phyloP scores from a whole-genome alignment of 495 filamentous ascomycete species.

The Pyrenopolyporus hunteri region DNA sequence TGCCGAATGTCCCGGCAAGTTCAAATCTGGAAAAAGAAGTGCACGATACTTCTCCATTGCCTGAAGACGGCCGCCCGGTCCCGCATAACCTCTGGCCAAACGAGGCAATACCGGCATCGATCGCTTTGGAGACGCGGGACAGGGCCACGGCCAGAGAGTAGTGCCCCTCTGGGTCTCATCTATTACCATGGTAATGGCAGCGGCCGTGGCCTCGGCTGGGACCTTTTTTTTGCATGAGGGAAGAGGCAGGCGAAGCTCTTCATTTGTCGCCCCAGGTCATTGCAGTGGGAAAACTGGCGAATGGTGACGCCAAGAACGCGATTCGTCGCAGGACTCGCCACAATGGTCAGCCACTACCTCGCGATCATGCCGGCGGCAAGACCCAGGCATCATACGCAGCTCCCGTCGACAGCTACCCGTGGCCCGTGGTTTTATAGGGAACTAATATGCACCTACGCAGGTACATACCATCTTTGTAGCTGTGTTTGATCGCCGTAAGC shows the following conservation, averaged over 20 bases:
- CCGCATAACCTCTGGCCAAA: slow-evolving; percentile 29
- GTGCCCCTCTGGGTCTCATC: slow-evolving; percentile 19
- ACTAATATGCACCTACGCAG: slow-evolving; percentile 31
- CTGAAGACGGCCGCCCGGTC: slow-evolving; percentile 23
- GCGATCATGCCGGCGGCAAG: slow-evolving; percentile 13
- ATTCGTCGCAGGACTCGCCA: slow-evolving; percentile 34
- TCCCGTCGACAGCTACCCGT: slow-evolving; percentile 2
- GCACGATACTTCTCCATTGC: slow-evolving; percentile 14
- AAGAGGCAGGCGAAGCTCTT: slow-evolving; percentile 16
- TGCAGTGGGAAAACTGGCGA: slow-evolving; percentile 17
- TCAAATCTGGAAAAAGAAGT: slow-evolving; percentile 35
- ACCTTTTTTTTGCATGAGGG: slow-evolving; percentile 23
- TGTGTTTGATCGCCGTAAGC: slow-evolving; percentile 16
- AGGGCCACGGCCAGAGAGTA: slow-evolving; percentile 11
- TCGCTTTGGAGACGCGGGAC: slow-evolving; percentile 29
- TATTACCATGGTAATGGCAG: slow-evolving; percentile 27
- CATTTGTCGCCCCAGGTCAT: slow-evolving; percentile 31
- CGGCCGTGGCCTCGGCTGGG: slow-evolving; percentile 32
- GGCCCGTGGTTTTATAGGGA: slow-evolving; percentile 18
- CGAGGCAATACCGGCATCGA: slow-evolving; percentile 33
- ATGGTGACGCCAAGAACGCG: slow-evolving; percentile 23
- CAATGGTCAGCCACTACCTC: slow-evolving; percentile 25
- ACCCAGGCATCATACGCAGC: slow-evolving; percentile 9
- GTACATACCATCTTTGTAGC: slow-evolving; percentile 18
- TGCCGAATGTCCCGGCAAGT: slow-evolving; percentile 24